Percentiles rank a stretch among this genome's conserved stretches.
Conservation (phyloP, 495 filamentous ascomycete species). For the Penicillium odoratum region DNA sequence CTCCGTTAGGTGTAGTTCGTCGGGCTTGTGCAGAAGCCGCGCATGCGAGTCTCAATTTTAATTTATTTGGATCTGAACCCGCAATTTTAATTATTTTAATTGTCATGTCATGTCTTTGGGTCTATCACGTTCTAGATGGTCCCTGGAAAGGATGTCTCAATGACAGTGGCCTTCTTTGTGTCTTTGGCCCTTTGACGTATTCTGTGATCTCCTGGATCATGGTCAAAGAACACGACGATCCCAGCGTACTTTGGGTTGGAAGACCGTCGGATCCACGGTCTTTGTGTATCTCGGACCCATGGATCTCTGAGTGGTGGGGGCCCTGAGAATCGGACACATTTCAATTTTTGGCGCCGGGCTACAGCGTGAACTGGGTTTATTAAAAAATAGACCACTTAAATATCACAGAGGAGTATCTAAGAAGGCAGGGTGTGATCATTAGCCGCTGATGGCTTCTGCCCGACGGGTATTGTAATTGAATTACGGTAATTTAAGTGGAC, state of each 20-base stretch:
- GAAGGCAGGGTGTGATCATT: neutral
- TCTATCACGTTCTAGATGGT: neutral
- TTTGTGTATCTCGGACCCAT: neutral
- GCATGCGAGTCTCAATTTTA: conserved; percentile 3
- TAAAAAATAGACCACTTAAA: conserved; percentile 2
- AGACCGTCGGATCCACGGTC: conserved; percentile 1
- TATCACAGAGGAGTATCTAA: neutral
- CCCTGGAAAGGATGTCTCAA: neutral
- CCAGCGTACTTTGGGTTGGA: neutral
- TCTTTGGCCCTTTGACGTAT: neutral
- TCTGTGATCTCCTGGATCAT: neutral
- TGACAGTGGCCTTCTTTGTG: neutral
- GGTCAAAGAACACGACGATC: conserved; percentile 4
- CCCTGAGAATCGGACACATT: neutral
- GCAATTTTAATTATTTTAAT: neutral
- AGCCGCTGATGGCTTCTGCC: conserved; percentile 1
- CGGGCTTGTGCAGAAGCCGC: conserved; percentile 13
- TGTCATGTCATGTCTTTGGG: neutral
- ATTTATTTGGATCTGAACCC: neutral
- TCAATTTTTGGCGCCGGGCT: neutral
- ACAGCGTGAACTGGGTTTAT: neutral
- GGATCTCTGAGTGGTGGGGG: neutral
- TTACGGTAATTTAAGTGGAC: neutral
- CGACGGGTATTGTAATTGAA: neutral
- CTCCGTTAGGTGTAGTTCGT: conserved; percentile 1